Evolutionary conservation across 371 early-diverging fungal species (phyloP), one percentile per base, ranked within the genome.

Genomic region (Syncephalastrum monosporum): DNA sequence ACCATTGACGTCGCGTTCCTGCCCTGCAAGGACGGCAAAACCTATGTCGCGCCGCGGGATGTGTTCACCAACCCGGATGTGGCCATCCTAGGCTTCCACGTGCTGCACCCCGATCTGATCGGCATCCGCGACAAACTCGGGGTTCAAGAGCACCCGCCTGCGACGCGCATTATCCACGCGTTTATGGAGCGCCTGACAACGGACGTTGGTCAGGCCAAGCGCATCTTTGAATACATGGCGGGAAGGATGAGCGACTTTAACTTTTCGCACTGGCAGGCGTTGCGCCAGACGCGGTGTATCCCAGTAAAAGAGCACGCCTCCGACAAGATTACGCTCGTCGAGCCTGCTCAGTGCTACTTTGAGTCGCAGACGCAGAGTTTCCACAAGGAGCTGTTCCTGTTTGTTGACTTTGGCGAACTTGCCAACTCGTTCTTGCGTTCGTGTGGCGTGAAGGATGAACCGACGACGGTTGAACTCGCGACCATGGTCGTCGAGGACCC

Each of bases 371-470:
- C 72, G 61, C 61, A 74, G 5, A 66, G 33, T 24, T 72, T 74
- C 50, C 82, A 82, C 56, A 77, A 74, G 21, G 79, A 84, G 29
- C 74, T 90, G 19, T 86, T 93, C 68, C 66, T 69, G 0, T 86
- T 81, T 50, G 81, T 91, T 47, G 86, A 90, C 64, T 95, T 92
- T 75, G 93, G 93, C 0, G 53, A 70, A 0, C 46, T 69, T 0
- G 92, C 91, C 6, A 89, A 92, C 59, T 66, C 81, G 15, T 96
- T 96, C 57, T 67, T 96, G 43, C 82, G 89, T 14, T 75, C 87
- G 0, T 94, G 95, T 59, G 96, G 96, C 46, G 92, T 93, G 38
- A 87, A 87, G 54, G 88, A 91, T 49, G 93, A 93, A 47, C 96
- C 95, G 0, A 81, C 88, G 0, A 87, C 91, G 0, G 58, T 80